Conservation (phyloP, 2,329 filamentous ascomycete species). For the Helicocarpus griseus region DNA sequence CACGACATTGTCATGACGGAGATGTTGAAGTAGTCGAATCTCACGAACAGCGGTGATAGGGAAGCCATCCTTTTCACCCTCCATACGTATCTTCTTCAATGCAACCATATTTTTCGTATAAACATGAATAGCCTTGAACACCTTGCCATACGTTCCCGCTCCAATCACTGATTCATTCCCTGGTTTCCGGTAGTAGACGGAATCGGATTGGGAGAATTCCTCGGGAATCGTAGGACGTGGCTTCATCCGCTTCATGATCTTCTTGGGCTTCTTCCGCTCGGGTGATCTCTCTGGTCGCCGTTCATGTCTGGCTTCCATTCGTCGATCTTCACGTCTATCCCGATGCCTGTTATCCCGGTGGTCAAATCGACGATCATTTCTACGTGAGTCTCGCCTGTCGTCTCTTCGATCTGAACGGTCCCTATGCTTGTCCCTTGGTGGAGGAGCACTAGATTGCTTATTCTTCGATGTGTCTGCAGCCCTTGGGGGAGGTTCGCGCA, state of each 20-base stretch:
- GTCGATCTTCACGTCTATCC: conserved; percentile 13
- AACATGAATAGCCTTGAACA: conserved; percentile 80
- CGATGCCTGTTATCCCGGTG: conserved; percentile 29
- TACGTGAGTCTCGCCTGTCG: conserved; percentile 28
- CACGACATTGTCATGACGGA: conserved; percentile 81
- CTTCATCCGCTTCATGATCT: conserved; percentile 60
- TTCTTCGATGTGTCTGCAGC: conserved; percentile 28
- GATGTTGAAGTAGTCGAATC: conserved; percentile 90
- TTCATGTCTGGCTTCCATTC: conserved; percentile 20
- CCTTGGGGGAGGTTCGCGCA: conserved; percentile 34
- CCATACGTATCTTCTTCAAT: conserved; percentile 98
- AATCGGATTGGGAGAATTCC: conserved; percentile 70
- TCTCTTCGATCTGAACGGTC: conserved; percentile 33
- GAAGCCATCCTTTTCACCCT: conserved; percentile 98
- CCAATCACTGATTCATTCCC: conserved; percentile 97
- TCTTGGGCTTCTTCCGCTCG: conserved; percentile 42
- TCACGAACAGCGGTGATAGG: conserved; percentile 94
- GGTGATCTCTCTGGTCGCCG: conserved; percentile 41
- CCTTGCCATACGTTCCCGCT: conserved; percentile 90
- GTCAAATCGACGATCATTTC: conserved; percentile 33
- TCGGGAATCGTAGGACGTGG: conserved; percentile 58
- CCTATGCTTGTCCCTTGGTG: conserved; percentile 31
- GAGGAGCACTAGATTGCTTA: conserved; percentile 27
- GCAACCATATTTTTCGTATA: conserved; percentile 72
- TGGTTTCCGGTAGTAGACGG: conserved; percentile 88